Evolutionary conservation across 176 grass and related monocot genomes (phyloP).

Genomic region (bread wheat (Triticum aestivum)): DNA sequence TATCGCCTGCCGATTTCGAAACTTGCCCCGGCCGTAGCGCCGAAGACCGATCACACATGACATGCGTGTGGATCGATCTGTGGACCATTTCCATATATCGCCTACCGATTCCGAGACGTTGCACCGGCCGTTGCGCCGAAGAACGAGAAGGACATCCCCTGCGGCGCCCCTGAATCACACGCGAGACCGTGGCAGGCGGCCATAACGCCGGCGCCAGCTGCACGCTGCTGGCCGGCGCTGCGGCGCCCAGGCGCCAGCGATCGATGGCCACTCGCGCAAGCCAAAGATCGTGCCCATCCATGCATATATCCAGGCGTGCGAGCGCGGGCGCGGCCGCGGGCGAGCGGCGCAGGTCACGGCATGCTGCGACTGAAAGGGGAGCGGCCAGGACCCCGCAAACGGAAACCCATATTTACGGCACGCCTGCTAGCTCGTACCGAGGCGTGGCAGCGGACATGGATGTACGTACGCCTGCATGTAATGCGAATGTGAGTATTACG

Average conservation of each 20-base stretch:
- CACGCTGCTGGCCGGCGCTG: neutral
- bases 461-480: neutral
- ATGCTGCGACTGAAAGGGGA: slow-evolving; percentile 31
- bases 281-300: slow-evolving; percentile 11
- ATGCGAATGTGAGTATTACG: neutral
- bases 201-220: slow-evolving; percentile 26
- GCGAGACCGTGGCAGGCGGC: slow-evolving; percentile 1
- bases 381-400: neutral
- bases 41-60: neutral
- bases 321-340: neutral
- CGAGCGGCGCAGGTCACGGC: neutral
- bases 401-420: slow-evolving; percentile 24
- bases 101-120: slow-evolving; percentile 4
- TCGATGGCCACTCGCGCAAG: slow-evolving; percentile 3
- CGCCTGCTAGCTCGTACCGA: neutral
- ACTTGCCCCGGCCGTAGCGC: neutral
- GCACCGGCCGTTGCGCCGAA: neutral
- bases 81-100: neutral
- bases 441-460: neutral
- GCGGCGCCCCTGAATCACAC: slow-evolving; percentile 38
- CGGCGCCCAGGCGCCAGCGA: neutral
- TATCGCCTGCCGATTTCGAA: slow-evolving; percentile 11
- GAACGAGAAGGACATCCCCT: slow-evolving; percentile 7
- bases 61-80: neutral
- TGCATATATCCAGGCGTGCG: neutral